Percentiles rank a stretch among this genome's conserved stretches.
phyloP scores from a whole-genome alignment of 140 eudicot species.

The Cichorium intybus region DNA sequence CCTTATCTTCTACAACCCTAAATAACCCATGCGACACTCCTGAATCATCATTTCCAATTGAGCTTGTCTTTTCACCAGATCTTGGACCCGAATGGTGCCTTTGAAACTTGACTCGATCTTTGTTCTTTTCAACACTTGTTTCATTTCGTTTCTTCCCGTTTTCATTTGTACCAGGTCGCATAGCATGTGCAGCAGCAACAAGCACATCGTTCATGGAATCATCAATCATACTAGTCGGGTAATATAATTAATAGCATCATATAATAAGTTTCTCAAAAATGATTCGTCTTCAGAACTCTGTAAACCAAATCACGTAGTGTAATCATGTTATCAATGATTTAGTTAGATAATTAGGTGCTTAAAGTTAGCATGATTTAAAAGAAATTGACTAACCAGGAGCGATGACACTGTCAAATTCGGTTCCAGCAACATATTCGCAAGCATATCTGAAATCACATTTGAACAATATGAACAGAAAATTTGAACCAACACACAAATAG shows the following conservation, averaged over 20 bases:
- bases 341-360: not conserved
- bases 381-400: constrained; percentile 49
- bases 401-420: constrained; percentile 44
- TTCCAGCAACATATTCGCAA: constrained; percentile 55
- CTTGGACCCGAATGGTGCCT: too few species aligned
- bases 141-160: constrained; percentile 45
- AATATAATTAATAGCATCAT: constrained; percentile 55
- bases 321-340: not conserved
- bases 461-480: too few species aligned
- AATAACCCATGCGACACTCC: too few species aligned
- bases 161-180: constrained; percentile 40
- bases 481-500: not conserved
- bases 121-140: constrained; percentile 25
- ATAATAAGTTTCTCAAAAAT: constrained; percentile 46
- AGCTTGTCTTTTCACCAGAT: too few species aligned
- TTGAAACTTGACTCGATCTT: constrained; percentile 40
- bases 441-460: constrained; percentile 52
- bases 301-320: constrained; percentile 21
- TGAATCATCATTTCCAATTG: too few species aligned
- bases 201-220: constrained; percentile 49
- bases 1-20: too few species aligned
- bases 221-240: constrained; percentile 46
- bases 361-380: not conserved
- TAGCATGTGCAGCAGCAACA: constrained; percentile 59
- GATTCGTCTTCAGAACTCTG: constrained; percentile 58